phyloP scores from a whole-genome alignment of 1,139 yeast species.

The Pichia sp. region DNA sequence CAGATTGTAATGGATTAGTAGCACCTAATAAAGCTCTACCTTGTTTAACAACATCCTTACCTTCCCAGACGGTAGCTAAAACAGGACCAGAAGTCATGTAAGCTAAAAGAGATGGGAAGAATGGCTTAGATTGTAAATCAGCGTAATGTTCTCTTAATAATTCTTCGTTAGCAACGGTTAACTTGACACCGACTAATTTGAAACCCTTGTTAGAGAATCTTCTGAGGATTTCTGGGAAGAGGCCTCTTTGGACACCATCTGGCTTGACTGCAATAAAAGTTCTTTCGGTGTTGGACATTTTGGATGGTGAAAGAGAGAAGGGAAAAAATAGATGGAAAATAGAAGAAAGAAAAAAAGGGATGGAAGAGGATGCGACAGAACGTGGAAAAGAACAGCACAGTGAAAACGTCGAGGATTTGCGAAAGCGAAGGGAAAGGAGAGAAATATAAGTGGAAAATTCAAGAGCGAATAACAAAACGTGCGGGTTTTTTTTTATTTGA shows the following conservation, averaged over 20 bases:
- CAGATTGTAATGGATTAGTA: constrained; percentile 94
- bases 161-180: constrained; percentile 79
- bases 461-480: too few species aligned
- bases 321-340: constrained; percentile 1
- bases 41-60: constrained; percentile 98
- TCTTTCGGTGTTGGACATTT: constrained; percentile 58
- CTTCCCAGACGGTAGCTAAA: constrained; percentile 99
- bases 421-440: too few species aligned
- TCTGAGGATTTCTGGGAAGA: constrained; percentile 79
- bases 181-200: constrained; percentile 95
- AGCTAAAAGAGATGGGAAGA: constrained; percentile 91
- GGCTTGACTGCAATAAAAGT: constrained; percentile 99
- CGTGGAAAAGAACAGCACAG: too few species aligned
- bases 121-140: constrained; percentile 93
- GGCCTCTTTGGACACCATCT: constrained; percentile 99
- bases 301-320: neutral
- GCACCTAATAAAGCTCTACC: constrained; percentile 99
- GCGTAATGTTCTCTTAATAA: constrained; percentile 91
- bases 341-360: neutral
- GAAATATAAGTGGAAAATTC: too few species aligned
- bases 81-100: constrained; percentile 99
- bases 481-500: too few species aligned
- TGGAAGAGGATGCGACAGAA: too few species aligned
- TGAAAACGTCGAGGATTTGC: too few species aligned
- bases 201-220: constrained; percentile 97